Evolutionary conservation across 106 monocot species (phyloP).

Genomic region (Gastrodia elata): DNA sequence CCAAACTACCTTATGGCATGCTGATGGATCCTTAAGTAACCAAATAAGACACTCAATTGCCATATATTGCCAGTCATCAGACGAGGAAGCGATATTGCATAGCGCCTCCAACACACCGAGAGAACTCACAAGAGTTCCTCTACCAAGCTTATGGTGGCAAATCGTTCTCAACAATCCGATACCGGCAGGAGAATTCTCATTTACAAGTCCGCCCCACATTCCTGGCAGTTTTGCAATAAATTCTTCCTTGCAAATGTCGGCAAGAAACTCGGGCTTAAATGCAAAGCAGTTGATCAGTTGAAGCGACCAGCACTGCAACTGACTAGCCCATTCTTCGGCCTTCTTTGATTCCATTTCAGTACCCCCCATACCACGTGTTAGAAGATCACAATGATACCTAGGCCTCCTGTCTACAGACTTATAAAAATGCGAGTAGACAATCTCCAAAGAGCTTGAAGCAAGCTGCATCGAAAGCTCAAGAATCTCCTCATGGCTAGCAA

Average conservation of each 20-base stretch:
- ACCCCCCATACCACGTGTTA: conserved; percentile 97
- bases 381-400: conserved; percentile 95
- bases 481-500: conserved; percentile 77
- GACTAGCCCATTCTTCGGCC: conserved; percentile 99
- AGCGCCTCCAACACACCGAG: conserved; percentile 66
- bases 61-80: conserved; percentile 99
- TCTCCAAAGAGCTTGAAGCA: conserved; percentile 82
- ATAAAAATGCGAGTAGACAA: conserved; percentile 95
- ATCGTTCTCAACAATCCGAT: conserved; percentile 87
- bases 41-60: conserved; percentile 94
- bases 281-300: conserved; percentile 99
- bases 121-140: conserved; percentile 55
- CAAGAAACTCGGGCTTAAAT: conserved; percentile 91
- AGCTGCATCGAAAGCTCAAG: conserved; percentile 91
- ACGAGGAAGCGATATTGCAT: conserved; percentile 84
- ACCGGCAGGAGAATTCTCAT: conserved; percentile 97
- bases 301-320: conserved; percentile 98
- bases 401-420: conserved; percentile 66
- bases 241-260: conserved; percentile 80
- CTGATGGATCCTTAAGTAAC: conserved; percentile 75
- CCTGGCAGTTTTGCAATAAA: conserved; percentile 73
- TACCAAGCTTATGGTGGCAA: conserved; percentile 85
- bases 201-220: conserved; percentile 99
- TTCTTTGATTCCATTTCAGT: conserved; percentile 96
- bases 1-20: conserved; percentile 61